Evolutionary conservation across 192 early-diverging fungal genomes (phyloP), one percentile per base, ranked within the genome.

Genomic region (Backusella psychrophila): DNA sequence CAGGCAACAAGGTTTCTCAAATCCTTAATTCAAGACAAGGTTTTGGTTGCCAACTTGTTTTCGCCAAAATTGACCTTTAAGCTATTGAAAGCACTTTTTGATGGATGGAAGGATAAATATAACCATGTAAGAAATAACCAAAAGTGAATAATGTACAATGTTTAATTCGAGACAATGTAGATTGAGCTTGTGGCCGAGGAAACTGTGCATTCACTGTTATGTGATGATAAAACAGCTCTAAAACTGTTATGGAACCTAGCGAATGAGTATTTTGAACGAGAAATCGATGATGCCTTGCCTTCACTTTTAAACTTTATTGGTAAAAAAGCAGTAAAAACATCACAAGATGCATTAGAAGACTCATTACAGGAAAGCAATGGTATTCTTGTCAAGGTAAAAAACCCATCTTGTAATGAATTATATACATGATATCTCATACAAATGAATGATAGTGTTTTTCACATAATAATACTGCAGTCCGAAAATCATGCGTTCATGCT

Each of bases 401-500:
- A 6, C 7, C 9, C 11, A 39, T 11, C 38, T 12, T 39, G 0
- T 39, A 11, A 39, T 39, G 12, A 8, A 8, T 39, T 39, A 39
- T 11, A 39, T 8, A 12, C 11, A 39, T 14, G 3, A n/a, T 29
- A 29, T 49, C 46, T 49, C 6, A 49, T 63, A 63, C 11, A 59
- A 26, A 2, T 63, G 6, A 8, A 23, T 3, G 21, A 49, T 63
- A 63, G 56, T 63, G 56, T 63, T 63, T 63, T 29, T 63, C 56
- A 11, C 56, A 63, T 63, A 63, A 63, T 29, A 29, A 63, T 31
- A 63, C 26, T 29, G 56, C 56, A 0, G 23, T 63, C 2, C 56
- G 56, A 63, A 63, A 63, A 63, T 63, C 56, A 63, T 63, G 56
- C 56, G 56, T 63, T 14, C 56, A 63, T 29, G 56, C 56, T 26